Percentiles rank a stretch among this genome's conserved stretches.
Conservation (phyloP, 2,329 filamentous ascomycete genomes). For the Sarocladium strictum region DNA sequence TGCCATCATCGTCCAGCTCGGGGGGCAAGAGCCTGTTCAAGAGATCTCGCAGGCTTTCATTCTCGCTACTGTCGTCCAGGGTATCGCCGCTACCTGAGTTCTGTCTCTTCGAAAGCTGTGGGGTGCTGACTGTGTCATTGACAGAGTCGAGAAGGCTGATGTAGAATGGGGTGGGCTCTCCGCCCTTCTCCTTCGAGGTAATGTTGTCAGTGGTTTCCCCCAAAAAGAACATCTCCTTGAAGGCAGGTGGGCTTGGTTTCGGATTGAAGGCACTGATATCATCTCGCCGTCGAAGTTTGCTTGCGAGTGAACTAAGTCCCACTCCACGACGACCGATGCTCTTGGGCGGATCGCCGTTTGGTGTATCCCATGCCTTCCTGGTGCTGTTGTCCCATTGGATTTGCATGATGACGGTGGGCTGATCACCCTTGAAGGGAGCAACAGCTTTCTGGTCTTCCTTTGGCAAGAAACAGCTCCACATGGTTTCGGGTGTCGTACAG, state of each 20-base stretch:
- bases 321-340: conserved; percentile 19
- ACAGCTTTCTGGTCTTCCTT: conserved; percentile 66
- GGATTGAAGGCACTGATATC: conserved; percentile 34
- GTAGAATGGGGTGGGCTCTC: conserved; percentile 85
- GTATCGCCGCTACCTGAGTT: conserved; percentile 18
- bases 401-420: conserved; percentile 75
- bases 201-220: conserved; percentile 81
- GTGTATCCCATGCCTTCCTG: conserved; percentile 41
- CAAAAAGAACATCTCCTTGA: conserved; percentile 71
- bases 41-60: conserved; percentile 36
- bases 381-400: conserved; percentile 66
- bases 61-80: conserved; percentile 12
- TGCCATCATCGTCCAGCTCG: conserved; percentile 59
- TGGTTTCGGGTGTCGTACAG: conserved; percentile 65
- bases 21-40: conserved; percentile 44
- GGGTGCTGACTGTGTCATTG: conserved; percentile 24
- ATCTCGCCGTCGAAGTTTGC: conserved; percentile 16
- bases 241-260: conserved; percentile 50
- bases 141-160: conserved; percentile 61
- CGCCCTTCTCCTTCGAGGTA: conserved; percentile 60
- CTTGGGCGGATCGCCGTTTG: conserved; percentile 29
- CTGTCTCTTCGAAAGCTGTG: conserved; percentile 17
- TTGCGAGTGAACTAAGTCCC: conserved; percentile 18
- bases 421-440: conserved; percentile 55
- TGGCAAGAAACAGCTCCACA: conserved; percentile 84